phyloP scores from a whole-genome alignment of 176 grass and related monocot genomes.

The Themeda triandra region DNA sequence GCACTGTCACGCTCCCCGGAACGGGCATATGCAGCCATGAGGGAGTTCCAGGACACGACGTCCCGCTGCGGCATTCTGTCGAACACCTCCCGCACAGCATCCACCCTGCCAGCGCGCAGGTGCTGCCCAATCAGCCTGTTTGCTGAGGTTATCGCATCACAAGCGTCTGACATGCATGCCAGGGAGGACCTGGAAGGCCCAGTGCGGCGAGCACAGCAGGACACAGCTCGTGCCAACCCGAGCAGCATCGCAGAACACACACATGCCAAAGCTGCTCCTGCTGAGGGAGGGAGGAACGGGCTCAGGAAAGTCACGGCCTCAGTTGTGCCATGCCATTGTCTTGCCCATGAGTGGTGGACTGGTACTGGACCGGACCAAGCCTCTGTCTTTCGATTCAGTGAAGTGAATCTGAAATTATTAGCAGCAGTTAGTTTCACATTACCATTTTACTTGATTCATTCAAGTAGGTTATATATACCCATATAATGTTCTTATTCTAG shows the following conservation, averaged over 20 bases:
- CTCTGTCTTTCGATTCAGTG: background rate
- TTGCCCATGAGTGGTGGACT: background rate
- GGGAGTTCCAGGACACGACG: slow-evolving; percentile 61
- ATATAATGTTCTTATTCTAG: background rate
- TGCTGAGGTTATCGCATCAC: background rate
- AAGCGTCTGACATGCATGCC: background rate
- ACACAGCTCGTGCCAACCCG: background rate
- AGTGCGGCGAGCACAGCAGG: background rate
- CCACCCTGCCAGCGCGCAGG: slow-evolving; percentile 26
- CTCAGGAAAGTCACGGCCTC: background rate
- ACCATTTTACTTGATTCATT: background rate
- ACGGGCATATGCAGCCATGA: slow-evolving; percentile 43
- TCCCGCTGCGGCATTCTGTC: slow-evolving; percentile 47
- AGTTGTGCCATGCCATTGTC: background rate
- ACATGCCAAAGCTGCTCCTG: background rate
- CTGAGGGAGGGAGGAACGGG: background rate
- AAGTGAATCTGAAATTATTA: background rate
- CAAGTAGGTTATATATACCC: background rate
- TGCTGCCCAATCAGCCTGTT: slow-evolving; percentile 34
- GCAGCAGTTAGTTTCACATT: background rate
- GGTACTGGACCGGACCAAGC: background rate
- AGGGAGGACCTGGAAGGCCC: background rate
- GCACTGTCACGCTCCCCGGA: background rate
- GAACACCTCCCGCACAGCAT: slow-evolving; percentile 43
- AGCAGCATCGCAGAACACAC: background rate